These are phyloP conservation scores for Phytophthora foliorum DNA, from an alignment of 352 stramenopile genomes.

Conservation along the genomic window DNA sequence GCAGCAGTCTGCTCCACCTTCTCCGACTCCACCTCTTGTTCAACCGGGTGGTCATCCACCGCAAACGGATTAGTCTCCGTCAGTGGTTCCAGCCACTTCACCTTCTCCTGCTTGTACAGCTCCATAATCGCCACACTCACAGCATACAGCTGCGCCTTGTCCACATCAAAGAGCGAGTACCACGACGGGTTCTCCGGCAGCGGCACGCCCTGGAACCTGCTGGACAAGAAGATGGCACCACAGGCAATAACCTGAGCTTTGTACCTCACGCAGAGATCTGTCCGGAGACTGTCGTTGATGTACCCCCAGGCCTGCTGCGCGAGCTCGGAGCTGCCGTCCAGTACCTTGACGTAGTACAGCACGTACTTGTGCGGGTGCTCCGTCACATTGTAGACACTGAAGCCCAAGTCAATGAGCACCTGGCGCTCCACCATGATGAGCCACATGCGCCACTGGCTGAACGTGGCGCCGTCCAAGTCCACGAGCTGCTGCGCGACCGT, in stretches of 20 bases:
- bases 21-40: slow-evolving; percentile 24
- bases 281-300: slow-evolving; percentile 92
- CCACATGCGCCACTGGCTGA: slow-evolving; percentile 82
- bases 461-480: slow-evolving; percentile 67
- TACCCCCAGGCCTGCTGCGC: slow-evolving; percentile 91
- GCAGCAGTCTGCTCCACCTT: neutral
- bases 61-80: slow-evolving; percentile 78
- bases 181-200: slow-evolving; percentile 68
- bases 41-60: slow-evolving; percentile 54
- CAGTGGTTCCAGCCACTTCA: slow-evolving; percentile 79
- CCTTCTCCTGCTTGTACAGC: slow-evolving; percentile 65
- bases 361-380: slow-evolving; percentile 96
- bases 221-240: slow-evolving; percentile 90
- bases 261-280: slow-evolving; percentile 88
- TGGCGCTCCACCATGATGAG: slow-evolving; percentile 91
- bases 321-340: slow-evolving; percentile 74
- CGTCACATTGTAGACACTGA: slow-evolving; percentile 93
- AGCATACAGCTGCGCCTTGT: slow-evolving; percentile 54
- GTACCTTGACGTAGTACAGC: slow-evolving; percentile 93
- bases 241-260: slow-evolving; percentile 89
- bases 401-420: slow-evolving; percentile 94
- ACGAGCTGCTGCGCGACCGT: slow-evolving; percentile 72
- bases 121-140: slow-evolving; percentile 67
- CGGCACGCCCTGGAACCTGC: slow-evolving; percentile 62
- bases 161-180: slow-evolving; percentile 79